These are phyloP conservation scores for Venturia effusa DNA, from an alignment of 2,329 filamentous ascomycete genomes.

Conservation along the genomic window DNA sequence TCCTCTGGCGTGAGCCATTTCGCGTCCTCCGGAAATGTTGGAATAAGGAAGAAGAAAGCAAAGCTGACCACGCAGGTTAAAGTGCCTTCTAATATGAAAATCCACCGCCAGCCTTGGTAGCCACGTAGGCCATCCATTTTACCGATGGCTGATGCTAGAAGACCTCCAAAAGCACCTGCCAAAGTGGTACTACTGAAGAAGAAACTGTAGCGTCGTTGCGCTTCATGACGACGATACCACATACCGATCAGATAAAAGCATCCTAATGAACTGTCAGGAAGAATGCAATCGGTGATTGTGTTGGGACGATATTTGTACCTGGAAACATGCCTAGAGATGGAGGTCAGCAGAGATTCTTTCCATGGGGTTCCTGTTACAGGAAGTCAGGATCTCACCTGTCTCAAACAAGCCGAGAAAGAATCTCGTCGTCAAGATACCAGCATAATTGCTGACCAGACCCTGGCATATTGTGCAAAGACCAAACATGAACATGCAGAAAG, in stretches of 20 bases:
- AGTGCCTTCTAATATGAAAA: slow-evolving; percentile 60
- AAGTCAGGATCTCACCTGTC: slow-evolving; percentile 23
- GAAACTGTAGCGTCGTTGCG: slow-evolving; percentile 84
- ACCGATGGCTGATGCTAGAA: slow-evolving; percentile 79
- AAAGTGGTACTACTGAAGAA: slow-evolving; percentile 80
- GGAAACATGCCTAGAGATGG: neutral
- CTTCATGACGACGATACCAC: slow-evolving; percentile 83
- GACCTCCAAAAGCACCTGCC: slow-evolving; percentile 74
- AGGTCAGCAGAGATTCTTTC: neutral
- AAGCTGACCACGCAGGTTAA: slow-evolving; percentile 34
- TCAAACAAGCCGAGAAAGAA: slow-evolving; percentile 68
- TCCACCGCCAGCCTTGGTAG: slow-evolving; percentile 53
- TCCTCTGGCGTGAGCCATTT: slow-evolving; percentile 38
- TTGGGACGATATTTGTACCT: neutral
- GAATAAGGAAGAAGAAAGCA: slow-evolving; percentile 36
- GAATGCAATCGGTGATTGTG: neutral
- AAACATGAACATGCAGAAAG: slow-evolving; percentile 75
- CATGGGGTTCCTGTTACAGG: neutral
- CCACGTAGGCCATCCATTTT: slow-evolving; percentile 64
- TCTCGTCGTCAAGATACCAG: slow-evolving; percentile 60
- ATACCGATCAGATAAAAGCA: slow-evolving; percentile 64
- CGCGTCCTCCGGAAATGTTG: slow-evolving; percentile 39
- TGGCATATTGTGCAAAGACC: slow-evolving; percentile 65
- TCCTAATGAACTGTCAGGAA: neutral
- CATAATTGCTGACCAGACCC: slow-evolving; percentile 67